phyloP scores from a whole-genome alignment of 106 monocot species.

The Dendrobium huoshanense region DNA sequence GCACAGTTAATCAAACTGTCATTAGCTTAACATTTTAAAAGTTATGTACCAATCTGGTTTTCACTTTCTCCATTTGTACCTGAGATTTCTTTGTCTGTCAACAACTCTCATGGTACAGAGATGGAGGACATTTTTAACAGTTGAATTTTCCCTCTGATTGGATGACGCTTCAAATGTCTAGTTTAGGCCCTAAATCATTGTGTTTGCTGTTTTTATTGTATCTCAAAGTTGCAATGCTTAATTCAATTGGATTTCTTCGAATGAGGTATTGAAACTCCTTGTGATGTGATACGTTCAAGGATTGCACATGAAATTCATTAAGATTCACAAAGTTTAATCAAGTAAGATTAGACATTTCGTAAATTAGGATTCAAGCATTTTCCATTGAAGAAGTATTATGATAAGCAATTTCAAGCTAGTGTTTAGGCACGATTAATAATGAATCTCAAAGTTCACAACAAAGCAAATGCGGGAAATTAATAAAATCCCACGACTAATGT shows the following conservation, averaged over 20 bases:
- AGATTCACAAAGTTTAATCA: no score
- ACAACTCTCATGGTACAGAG: not conserved
- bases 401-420: no score
- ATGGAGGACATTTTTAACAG: not conserved
- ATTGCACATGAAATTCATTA: no score
- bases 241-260: not conserved
- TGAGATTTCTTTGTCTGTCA: not conserved
- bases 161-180: not conserved
- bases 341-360: no score
- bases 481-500: no score
- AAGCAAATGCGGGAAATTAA: no score
- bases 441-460: no score
- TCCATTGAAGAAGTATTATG: no score
- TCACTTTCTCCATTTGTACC: not conserved
- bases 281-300: no score
- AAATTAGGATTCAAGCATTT: no score
- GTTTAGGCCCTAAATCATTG: not conserved
- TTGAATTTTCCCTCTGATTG: not conserved
- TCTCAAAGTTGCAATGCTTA: not conserved
- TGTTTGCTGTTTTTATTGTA: not conserved
- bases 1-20: not conserved
- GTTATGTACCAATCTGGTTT: not conserved
- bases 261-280: not conserved
- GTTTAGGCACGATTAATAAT: no score
- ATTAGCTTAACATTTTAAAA: not conserved